Evolutionary conservation across 176 grass and related monocot species (phyloP), one percentile per base, ranked within the genome.

Genomic region (Areca catechu): DNA sequence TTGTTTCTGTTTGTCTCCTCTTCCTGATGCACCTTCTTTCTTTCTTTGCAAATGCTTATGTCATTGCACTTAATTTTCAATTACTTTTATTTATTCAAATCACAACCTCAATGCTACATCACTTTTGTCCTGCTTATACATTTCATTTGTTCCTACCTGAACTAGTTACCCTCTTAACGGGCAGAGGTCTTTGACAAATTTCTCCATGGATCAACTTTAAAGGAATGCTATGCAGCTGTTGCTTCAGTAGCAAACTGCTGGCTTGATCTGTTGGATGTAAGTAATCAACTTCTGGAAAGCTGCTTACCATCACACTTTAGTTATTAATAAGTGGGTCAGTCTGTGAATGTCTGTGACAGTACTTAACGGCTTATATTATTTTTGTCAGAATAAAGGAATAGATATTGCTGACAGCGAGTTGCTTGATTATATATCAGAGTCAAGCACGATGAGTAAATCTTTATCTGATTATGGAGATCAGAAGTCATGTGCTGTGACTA

Each of bases 401-500:
- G 92, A 96, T 82, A 79, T 96, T 74, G 81, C 86, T 62, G 86
- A 96, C 54, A 82, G 80, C 58, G 92, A 96, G 80, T 71, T 96
- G 75, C 86, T 96, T 76, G 83, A 79, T 77, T 90, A 87, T 55
- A 96, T 96, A 74, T 96, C 83, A 15, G 92, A 96, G 63, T 96
- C 86, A 0, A 96, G 88, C 76, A 96, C 92, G 71, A 96, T 96
- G 92, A 96, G 92, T 74, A 96, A 96, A 73, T 96, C 92, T 60
- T 74, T 96, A 72, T 68, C 82, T 68, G 86, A 96, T 71, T 96
- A 96, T 54, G 92, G 92, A 24, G 86, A 76, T 19, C 86, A 96
- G 69, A 96, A 96, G 74, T 96, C 92, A 71, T 96, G 86, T 68
- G 86, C 86, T 68, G 86, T 90, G 61, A 90, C 92, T 71, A 96